Evolutionary conservation across 441 rosid genomes (phyloP).

Genomic region (Pelargonium citronellum): DNA sequence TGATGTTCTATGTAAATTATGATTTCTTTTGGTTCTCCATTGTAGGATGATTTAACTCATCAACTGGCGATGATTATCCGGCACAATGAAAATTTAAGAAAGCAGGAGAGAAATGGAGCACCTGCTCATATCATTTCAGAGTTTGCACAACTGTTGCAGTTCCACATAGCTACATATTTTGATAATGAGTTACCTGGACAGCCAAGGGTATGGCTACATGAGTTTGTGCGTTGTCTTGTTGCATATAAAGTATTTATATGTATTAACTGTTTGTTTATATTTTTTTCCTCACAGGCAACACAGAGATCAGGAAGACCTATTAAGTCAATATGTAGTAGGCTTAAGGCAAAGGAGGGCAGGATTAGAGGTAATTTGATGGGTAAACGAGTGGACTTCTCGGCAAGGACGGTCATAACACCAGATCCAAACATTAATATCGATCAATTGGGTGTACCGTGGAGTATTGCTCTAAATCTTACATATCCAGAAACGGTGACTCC

Average conservation of each 20-base stretch:
- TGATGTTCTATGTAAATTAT: slow-evolving; percentile 12
- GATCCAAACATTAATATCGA: slow-evolving; percentile 95
- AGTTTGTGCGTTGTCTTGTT: neutral
- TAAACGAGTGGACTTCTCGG: slow-evolving; percentile 96
- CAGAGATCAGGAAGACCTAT: slow-evolving; percentile 99
- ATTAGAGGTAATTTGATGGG: slow-evolving; percentile 99
- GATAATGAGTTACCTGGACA: slow-evolving; percentile 99
- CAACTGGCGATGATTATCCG: slow-evolving; percentile 89
- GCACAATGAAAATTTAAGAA: slow-evolving; percentile 86
- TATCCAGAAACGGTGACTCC: slow-evolving; percentile 99
- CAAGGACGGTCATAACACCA: slow-evolving; percentile 92
- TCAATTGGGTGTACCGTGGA: slow-evolving; percentile 98
- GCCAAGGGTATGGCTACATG: slow-evolving; percentile 66
- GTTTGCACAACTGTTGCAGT: slow-evolving; percentile 91
- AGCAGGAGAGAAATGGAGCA: slow-evolving; percentile 93
- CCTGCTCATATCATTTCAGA: slow-evolving; percentile 98
- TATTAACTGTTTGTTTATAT: neutral
- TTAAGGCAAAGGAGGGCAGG: slow-evolving; percentile 97
- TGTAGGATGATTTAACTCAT: slow-evolving; percentile 96
- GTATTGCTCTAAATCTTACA: slow-evolving; percentile 92
- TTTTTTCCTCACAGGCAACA: slow-evolving; percentile 59
- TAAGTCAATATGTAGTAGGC: slow-evolving; percentile 94
- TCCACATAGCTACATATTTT: slow-evolving; percentile 91
- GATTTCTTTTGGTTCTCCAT: slow-evolving; percentile 24
- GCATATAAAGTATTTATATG: neutral